Base-by-base conservation (phyloP, 371 early-diverging fungal genomes). In the Dichotomocladium elegans region DNA sequence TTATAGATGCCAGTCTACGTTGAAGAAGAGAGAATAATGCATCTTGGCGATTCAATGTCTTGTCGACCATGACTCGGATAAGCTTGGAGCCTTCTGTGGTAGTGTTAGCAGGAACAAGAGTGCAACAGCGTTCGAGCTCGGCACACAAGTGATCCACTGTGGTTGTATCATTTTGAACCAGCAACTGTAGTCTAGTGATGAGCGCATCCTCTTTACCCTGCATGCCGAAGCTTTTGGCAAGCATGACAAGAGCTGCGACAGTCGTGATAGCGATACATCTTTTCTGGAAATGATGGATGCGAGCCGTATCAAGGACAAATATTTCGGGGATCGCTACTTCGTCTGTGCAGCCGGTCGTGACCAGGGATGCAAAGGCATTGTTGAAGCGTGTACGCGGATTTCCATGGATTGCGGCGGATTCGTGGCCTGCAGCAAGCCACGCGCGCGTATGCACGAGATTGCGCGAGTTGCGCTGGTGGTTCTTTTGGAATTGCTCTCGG, bases 31-130 rank as follows among this genome's bases (percentile, higher is more conserved):
- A 60, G 58, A 81, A 89, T 4, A 91, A 76, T 2, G 87, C 76
- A 58, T 91, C 89, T 4, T 66, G 65, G 50, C 80, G 77, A 10
- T 80, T 79, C 3, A 91, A 63, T 1, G 87, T 88, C 66, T 87
- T 89, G 30, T 75, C 76, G 8, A 90, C 85, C 89, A 90, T 88
- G 50, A 58, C 66, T 35, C 67, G 64, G 15, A 89, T 61, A 33
- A 48, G 31, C n/a, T 47, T 33, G n/a, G n/a, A n/a, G n/a, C n/a
- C n/a, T 5, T 29, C 27, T 5, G 21, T 17, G 14, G 22, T 21
- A 1, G 11, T 35, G 25, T 4, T 14, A 17, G 17, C 22, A 3
- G 14, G n/a, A 19, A 22, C 30, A 9, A 9, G 27, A 19, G 2
- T 33, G 9, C 17, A 25, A 9, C 21, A 14, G 7, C 24, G 15